A percentile compares a stretch with the other conserved stretches of the same genome.
These are phyloP conservation scores for Phaeosphaeriaceae sp. DNA, from an alignment of 2,329 filamentous ascomycete genomes.

Conservation along the genomic window DNA sequence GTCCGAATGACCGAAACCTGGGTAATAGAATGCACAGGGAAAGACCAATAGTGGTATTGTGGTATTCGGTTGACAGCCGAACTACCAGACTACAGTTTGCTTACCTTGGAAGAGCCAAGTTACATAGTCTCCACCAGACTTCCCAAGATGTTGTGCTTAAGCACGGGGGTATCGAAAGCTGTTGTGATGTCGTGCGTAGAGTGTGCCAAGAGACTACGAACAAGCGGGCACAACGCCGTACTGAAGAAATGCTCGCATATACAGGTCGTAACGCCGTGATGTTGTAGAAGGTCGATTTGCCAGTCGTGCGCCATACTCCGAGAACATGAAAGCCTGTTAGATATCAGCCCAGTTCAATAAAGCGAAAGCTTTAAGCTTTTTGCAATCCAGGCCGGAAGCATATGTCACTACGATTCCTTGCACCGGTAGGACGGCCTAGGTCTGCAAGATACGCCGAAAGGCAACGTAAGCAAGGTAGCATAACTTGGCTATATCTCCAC, in stretches of 20 bases:
- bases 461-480: constrained; percentile 30
- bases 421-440: constrained; percentile 13
- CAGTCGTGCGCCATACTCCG: background rate
- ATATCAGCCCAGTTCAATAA: constrained; percentile 11
- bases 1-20: background rate
- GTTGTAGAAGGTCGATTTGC: constrained; percentile 6
- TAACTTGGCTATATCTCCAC: background rate
- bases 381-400: constrained; percentile 6
- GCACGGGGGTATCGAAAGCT: constrained; percentile 36
- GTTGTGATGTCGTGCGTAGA: constrained; percentile 32
- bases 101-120: constrained; percentile 3
- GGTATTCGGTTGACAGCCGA: constrained; percentile 2
- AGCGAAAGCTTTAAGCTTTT: constrained; percentile 1
- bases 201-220: constrained; percentile 11
- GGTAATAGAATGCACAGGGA: background rate
- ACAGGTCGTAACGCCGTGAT: constrained; percentile 27
- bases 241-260: constrained; percentile 22
- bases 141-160: background rate
- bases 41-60: background rate
- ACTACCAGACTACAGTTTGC: constrained; percentile 3
- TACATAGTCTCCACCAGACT: background rate
- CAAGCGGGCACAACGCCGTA: constrained; percentile 27
- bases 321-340: constrained; percentile 6
- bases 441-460: constrained; percentile 15
- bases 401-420: constrained; percentile 3